Percentiles rank a stretch among this genome's conserved stretches.
Conservation (phyloP, 495 filamentous ascomycete genomes). For the Penicillium cataractarum region DNA sequence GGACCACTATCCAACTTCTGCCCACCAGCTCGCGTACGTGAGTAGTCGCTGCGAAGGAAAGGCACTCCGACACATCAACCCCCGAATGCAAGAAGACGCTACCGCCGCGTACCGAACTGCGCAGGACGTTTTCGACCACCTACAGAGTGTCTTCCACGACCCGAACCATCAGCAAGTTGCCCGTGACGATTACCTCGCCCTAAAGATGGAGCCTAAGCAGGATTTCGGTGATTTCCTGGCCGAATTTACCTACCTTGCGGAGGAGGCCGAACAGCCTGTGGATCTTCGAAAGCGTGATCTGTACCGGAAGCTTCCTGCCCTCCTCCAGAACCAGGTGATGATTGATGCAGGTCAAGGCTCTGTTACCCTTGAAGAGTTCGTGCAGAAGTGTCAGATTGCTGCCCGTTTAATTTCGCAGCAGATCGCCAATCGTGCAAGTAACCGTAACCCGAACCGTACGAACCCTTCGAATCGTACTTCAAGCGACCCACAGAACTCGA, state of each 20-base stretch:
- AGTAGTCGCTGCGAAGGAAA: not conserved
- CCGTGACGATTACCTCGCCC: not conserved
- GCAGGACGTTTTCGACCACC: not conserved
- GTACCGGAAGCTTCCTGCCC: not conserved
- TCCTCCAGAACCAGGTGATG: not conserved
- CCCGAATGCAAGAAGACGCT: not conserved
- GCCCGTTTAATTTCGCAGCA: not conserved
- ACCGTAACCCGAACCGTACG: not conserved
- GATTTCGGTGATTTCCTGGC: conserved; percentile 2
- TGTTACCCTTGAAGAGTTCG: not conserved
- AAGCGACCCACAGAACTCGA: not conserved
- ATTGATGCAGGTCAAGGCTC: not conserved
- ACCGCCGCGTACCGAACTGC: not conserved
- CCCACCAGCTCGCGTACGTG: not conserved
- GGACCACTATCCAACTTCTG: not conserved
- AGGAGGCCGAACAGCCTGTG: not conserved
- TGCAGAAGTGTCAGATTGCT: not conserved
- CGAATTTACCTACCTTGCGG: not conserved
- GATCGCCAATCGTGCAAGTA: not conserved
- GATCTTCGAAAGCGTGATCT: not conserved
- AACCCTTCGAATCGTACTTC: not conserved
- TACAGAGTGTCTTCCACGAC: not conserved
- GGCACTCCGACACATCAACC: not conserved
- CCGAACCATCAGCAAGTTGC: not conserved
- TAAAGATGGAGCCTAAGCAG: not conserved